A percentile compares a stretch with the other conserved stretches of the same genome.
phyloP scores from a whole-genome alignment of 1,139 yeast species.

The Yamadazyma diospyri region DNA sequence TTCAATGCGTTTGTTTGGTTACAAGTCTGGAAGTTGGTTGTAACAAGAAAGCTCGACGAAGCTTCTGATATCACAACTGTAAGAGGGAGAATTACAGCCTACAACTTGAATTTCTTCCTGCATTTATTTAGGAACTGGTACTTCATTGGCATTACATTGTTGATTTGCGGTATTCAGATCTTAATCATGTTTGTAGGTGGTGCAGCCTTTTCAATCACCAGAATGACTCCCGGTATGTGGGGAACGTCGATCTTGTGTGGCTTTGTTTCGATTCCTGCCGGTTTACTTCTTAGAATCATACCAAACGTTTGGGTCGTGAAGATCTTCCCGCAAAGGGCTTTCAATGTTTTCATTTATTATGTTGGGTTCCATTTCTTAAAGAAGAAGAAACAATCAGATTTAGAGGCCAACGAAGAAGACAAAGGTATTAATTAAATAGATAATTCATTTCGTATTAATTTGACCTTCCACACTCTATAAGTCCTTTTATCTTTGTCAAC shows the following conservation, averaged over 20 bases:
- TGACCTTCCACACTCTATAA: no score
- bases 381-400: conserved; percentile 24
- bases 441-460: not conserved
- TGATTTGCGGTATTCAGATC: conserved; percentile 82
- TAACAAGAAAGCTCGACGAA: conserved; percentile 89
- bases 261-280: conserved; percentile 75
- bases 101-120: conserved; percentile 75
- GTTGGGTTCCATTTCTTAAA: conserved; percentile 46
- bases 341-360: conserved; percentile 43
- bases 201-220: conserved; percentile 79
- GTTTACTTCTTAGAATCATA: conserved; percentile 66
- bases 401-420: conserved; percentile 19
- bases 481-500: no score
- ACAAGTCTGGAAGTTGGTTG: conserved; percentile 91
- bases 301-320: conserved; percentile 78
- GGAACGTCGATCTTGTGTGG: conserved; percentile 86
- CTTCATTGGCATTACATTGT: conserved; percentile 63
- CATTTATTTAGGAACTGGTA: conserved; percentile 81
- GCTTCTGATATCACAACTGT: conserved; percentile 62
- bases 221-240: conserved; percentile 87
- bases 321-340: conserved; percentile 64
- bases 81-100: conserved; percentile 53
- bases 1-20: conserved; percentile 97
- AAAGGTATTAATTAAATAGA: conserved; percentile 7
- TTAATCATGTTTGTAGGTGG: conserved; percentile 97